Conservation (phyloP, 2,329 filamentous ascomycete genomes). For the Thermothelomyces thermophilus region DNA sequence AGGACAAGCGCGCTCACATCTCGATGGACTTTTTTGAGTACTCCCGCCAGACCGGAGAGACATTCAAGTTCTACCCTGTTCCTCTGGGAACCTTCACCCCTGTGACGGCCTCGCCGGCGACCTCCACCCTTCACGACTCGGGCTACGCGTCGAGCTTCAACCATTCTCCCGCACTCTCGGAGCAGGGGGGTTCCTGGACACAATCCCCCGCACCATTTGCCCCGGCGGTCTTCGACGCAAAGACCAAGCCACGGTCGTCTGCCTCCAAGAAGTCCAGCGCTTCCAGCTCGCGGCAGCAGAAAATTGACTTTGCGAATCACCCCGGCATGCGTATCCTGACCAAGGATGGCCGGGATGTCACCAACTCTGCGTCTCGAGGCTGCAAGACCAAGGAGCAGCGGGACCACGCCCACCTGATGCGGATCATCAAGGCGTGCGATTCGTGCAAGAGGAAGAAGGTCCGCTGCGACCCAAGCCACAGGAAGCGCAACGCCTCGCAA, state of each 20-base stretch:
- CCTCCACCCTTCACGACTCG: conserved; percentile 39
- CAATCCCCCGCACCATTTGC: conserved; percentile 29
- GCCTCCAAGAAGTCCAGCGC: conserved; percentile 24
- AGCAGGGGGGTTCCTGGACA: conserved; percentile 42
- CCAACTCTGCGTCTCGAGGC: conserved; percentile 54
- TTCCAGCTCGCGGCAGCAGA: conserved; percentile 30
- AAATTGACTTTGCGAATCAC: conserved; percentile 44
- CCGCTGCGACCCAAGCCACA: conserved; percentile 55
- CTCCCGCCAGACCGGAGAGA: conserved; percentile 47
- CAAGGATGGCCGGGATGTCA: conserved; percentile 56
- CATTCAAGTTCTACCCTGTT: conserved; percentile 56
- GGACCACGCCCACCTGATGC: conserved; percentile 60
- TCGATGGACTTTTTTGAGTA: conserved; percentile 55
- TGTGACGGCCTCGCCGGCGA: conserved; percentile 39
- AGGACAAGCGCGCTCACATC: conserved; percentile 52
- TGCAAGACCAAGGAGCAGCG: conserved; percentile 63
- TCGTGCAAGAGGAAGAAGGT: conserved; percentile 58
- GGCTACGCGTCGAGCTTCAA: conserved; percentile 42
- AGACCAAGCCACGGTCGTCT: conserved; percentile 19
- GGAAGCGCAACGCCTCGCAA: conserved; percentile 38
- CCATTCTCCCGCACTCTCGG: conserved; percentile 44
- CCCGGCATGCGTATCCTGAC: conserved; percentile 64
- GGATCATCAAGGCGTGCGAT: conserved; percentile 62
- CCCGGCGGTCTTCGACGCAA: conserved; percentile 26
- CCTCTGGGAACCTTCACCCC: conserved; percentile 34